Base-by-base conservation (phyloP, 2,329 filamentous ascomycete genomes). In the Beauveria varroae region DNA sequence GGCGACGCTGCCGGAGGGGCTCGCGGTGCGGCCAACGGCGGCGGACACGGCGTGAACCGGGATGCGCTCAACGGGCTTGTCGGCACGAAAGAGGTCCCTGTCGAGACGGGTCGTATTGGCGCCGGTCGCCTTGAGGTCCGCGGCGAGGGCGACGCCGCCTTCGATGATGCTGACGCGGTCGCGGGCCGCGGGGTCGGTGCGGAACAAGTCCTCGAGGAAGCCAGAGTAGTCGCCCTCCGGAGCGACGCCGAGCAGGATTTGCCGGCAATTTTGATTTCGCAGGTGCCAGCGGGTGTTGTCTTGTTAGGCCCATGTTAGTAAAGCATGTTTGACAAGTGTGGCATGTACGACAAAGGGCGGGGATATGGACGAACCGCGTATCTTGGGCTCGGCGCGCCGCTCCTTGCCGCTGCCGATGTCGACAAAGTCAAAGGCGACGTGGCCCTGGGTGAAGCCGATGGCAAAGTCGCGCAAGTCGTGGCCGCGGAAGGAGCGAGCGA, bases 341-440 rank as follows among this genome's bases (percentile, higher is more conserved):
- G 30, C 16, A 34, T 37, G 26, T 5, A 12, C 18, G 18, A 10
- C 41, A 16, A 6, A 52, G 9, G 34, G 9, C 5, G 60, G 51
- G 43, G 34, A 7, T 24, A 5, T n/a, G 41, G 51, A 63, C 72
- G 54, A 70, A 84, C 83, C 83, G 77, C 79, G 81, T 65, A 88
- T 81, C 70, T 87, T 87, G 52, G 78, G 78, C 68, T 85, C 82
- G 8, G 81, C 79, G 55, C 81, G 76, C 66, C 81, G 76, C 66
- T 86, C 83, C 68, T 85, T 85, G 50, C 79, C 79, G 65, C 78
- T 73, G 40, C 85, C 84, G 58, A 87, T 79, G 67, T 88, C 84
- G 62, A 87, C 75, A 73, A 86, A 87, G 70, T 87, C 83, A 73
- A 87, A 86, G 12, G 79, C 79, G 10, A 82, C 76, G 64, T 80